Evolutionary conservation across 2,329 filamentous ascomycete species (phyloP).

Genomic region (Venturia carpophila): DNA sequence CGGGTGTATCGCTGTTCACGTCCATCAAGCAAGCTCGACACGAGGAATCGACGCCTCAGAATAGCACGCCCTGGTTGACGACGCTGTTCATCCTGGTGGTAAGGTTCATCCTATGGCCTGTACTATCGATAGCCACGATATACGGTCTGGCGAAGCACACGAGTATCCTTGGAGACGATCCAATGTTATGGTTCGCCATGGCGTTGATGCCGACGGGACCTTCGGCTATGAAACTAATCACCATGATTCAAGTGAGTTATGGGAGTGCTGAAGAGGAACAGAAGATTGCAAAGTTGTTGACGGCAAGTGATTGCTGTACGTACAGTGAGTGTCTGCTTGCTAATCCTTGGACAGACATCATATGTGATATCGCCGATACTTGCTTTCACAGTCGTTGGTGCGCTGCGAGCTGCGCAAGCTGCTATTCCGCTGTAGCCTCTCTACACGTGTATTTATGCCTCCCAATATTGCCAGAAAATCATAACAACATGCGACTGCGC

Average conservation of each 20-base stretch:
- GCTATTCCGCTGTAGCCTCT: slow-evolving; percentile 20
- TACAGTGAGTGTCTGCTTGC: background rate
- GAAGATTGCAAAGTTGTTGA: slow-evolving; percentile 18
- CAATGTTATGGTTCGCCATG: slow-evolving; percentile 20
- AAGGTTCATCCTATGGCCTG: slow-evolving; percentile 55
- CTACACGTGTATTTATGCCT: background rate
- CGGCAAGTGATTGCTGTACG: slow-evolving; percentile 5
- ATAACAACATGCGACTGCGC: too few relatives aligned
- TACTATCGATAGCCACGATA: slow-evolving; percentile 20
- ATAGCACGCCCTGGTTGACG: slow-evolving; percentile 41
- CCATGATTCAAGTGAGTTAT: slow-evolving; percentile 20
- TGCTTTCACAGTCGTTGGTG: slow-evolving; percentile 29
- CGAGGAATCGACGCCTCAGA: slow-evolving; percentile 32
- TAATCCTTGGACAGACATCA: slow-evolving; percentile 21
- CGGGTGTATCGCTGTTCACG: slow-evolving; percentile 53
- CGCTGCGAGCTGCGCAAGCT: slow-evolving; percentile 26
- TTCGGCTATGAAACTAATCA: slow-evolving; percentile 20
- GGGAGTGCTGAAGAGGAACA: slow-evolving; percentile 18
- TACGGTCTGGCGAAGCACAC: slow-evolving; percentile 19
- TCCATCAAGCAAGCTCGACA: slow-evolving; percentile 42
- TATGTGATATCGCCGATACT: slow-evolving; percentile 28
- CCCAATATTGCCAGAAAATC: too few relatives aligned
- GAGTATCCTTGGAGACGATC: slow-evolving; percentile 18
- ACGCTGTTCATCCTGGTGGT: slow-evolving; percentile 47
- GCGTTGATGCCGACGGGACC: slow-evolving; percentile 20